phyloP scores from a whole-genome alignment of 345 rosid species.

The Brassica nigra region DNA sequence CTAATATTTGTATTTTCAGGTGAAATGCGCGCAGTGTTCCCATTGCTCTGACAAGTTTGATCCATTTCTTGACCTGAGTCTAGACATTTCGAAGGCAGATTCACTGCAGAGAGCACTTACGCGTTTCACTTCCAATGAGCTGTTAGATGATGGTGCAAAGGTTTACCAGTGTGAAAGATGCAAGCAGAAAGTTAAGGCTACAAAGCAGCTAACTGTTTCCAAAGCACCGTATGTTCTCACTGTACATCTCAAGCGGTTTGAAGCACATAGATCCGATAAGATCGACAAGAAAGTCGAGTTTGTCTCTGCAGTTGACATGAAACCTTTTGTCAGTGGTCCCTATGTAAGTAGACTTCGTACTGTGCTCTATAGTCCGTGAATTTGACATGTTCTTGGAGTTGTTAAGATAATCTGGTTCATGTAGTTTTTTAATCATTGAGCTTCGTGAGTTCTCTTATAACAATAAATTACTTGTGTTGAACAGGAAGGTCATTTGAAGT shows the following conservation, averaged over 20 bases:
- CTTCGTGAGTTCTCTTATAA: conserved; percentile 7
- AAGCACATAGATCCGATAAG: conserved; percentile 73
- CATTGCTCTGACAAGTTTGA: conserved; percentile 83
- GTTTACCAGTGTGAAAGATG: conserved; percentile 86
- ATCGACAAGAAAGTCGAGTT: conserved; percentile 73
- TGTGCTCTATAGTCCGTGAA: background rate
- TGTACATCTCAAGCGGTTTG: conserved; percentile 88
- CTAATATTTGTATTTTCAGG: conserved; percentile 45
- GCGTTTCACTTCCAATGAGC: conserved; percentile 64
- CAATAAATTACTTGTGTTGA: conserved; percentile 19
- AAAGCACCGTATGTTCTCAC: conserved; percentile 87
- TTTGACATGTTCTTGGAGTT: background rate
- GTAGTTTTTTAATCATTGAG: background rate
- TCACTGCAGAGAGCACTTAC: conserved; percentile 69
- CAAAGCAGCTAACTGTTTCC: conserved; percentile 80
- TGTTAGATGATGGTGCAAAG: conserved; percentile 86
- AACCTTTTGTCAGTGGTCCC: conserved; percentile 76
- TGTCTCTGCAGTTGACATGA: conserved; percentile 67
- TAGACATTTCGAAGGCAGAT: conserved; percentile 83
- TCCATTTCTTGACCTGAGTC: conserved; percentile 90
- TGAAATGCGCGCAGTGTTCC: conserved; percentile 74
- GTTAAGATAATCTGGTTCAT: background rate
- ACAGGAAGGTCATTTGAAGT: conserved; percentile 90
- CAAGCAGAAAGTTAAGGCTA: conserved; percentile 86
- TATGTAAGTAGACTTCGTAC: conserved; percentile 58